phyloP scores from a whole-genome alignment of 306 rosid genomes.

The Leucaena leucocephala region DNA sequence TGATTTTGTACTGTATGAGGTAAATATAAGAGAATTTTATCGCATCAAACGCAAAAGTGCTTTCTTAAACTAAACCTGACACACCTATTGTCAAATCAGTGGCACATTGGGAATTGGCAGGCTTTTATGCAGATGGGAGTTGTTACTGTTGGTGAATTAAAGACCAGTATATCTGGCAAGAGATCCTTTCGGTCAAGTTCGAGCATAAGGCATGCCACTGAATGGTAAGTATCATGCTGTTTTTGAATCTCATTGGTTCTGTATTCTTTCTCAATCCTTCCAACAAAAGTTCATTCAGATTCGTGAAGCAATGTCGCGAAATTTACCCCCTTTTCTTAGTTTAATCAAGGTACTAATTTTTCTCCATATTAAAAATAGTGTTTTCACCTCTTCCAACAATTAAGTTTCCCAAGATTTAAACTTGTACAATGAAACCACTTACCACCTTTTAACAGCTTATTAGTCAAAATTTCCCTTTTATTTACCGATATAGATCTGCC shows the following conservation, averaged over 20 bases:
- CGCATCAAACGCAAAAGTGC: no score
- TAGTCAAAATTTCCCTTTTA: slow-evolving; percentile 16
- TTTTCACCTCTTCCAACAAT: no score
- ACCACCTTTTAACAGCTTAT: no score
- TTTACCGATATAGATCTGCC: slow-evolving; percentile 9
- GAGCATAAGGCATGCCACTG: slow-evolving; percentile 93
- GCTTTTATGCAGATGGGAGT: slow-evolving; percentile 71
- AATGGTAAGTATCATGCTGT: slow-evolving; percentile 60
- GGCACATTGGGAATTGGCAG: slow-evolving; percentile 36
- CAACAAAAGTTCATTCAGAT: background rate
- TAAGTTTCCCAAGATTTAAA: no score
- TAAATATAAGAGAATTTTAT: no score
- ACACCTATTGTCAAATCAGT: background rate
- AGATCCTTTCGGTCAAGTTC: slow-evolving; percentile 83
- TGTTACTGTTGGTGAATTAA: slow-evolving; percentile 85
- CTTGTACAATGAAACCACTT: no score
- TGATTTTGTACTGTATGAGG: no score
- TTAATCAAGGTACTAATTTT: no score
- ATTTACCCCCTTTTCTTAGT: no score
- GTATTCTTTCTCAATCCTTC: background rate
- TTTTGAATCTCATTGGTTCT: background rate
- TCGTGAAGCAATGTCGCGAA: no score
- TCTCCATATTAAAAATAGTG: no score
- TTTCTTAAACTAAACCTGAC: no score
- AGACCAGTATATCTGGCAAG: slow-evolving; percentile 95